phyloP scores from a whole-genome alignment of 73 alveolate species.

The Tetrahymena thermophila region DNA sequence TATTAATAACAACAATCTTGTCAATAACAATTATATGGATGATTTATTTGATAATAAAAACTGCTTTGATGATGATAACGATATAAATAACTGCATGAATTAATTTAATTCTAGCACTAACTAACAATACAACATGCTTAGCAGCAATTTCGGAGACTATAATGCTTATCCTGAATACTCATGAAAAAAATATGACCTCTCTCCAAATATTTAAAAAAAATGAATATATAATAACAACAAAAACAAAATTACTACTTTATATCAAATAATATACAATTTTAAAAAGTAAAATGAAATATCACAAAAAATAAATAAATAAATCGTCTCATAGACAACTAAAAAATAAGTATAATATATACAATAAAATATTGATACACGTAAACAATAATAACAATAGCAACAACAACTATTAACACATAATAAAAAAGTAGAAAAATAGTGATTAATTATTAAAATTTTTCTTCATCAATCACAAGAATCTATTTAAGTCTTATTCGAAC shows the following conservation, averaged over 20 bases:
- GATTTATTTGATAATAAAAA: not conserved
- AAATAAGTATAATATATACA: too few relatives aligned
- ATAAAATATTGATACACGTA: too few relatives aligned
- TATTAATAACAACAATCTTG: not conserved
- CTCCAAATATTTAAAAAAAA: too few relatives aligned
- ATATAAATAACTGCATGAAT: not conserved
- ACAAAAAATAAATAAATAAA: too few relatives aligned
- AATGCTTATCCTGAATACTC: not conserved
- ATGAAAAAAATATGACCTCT: not conserved
- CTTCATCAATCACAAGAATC: not conserved
- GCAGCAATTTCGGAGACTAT: not conserved
- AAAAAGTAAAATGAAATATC: too few relatives aligned
- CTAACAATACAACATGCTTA: not conserved
- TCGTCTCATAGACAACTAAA: not conserved
- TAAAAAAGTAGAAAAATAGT: not conserved
- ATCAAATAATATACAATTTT: not conserved
- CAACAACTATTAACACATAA: not conserved
- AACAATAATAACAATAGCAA: too few relatives aligned
- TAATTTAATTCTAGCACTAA: not conserved
- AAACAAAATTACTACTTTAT: not conserved
- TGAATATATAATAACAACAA: too few relatives aligned
- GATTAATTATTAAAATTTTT: not conserved
- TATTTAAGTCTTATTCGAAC: not conserved
- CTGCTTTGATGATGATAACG: not conserved
- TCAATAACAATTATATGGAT: not conserved